Base-by-base conservation (phyloP, 2,329 filamentous ascomycete genomes). In the Pseudofabraea citricarpa region DNA sequence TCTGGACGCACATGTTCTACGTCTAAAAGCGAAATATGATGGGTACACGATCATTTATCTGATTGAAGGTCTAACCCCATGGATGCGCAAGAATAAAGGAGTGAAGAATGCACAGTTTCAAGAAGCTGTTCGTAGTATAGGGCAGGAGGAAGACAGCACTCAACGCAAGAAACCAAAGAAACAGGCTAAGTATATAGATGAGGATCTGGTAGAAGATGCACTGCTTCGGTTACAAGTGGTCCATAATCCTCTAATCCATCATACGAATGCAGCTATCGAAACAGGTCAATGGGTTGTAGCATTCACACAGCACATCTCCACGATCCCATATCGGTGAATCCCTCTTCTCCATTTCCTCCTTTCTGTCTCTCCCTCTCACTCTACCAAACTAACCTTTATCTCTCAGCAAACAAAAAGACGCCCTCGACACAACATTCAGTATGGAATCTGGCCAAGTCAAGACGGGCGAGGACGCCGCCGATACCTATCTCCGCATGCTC, bases 221-320 rank as follows among this genome's bases (percentile, higher is more conserved):
- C 68, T 90, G 3, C 68, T 91, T 9, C 70, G 77, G 13, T 66
- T 91, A 4, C 87, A 91, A 60, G 72, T 90, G 5, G 62, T 75
- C 19, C 81, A 90, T 61, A 68, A 70, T 5, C 77, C 77, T 18
- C 66, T 87, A 4, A 79, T 90, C 35, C 84, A 90, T 59, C 85
- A 91, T 59, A 87, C 83, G 1, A 64, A 62, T 12, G 64, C 68
- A 2, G 56, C 74, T 0, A 58, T 76, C 0, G 83, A 89, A 55
- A 86, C 84, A 1, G 83, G 85, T 2, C 75, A 83, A 53, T 88
- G 85, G 83, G 79, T 90, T 22, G 69, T 74, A 22, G 71, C 76
- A 24, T 88, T 90, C 55, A 91, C 87, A 0, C 83, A 90, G 56
- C 83, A 91, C 59, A 81, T 91, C 38, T 85, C 84, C 6, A 86